Base-by-base conservation (phyloP, 306 rosid genomes). In the Lagenaria siceraria region DNA sequence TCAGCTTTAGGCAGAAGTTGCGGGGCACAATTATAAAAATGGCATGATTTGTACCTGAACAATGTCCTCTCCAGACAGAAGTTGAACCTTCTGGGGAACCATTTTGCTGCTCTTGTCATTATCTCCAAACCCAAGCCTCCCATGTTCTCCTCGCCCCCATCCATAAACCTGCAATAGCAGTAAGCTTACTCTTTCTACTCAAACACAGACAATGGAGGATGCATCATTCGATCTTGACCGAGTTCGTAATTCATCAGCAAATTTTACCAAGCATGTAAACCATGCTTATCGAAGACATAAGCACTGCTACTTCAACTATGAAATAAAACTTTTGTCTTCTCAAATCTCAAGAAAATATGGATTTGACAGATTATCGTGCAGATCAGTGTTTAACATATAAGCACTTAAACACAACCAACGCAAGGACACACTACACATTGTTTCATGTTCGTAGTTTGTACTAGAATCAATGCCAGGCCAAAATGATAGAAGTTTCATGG, bases 71-170 rank as follows among this genome's bases (percentile, higher is more conserved):
- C 94, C 93, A 38, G 88, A 86, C 80, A 96, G 85, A 84, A 96
- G 98, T 77, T 90, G 90, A 89, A 96, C 98, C 85, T 33, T 90
- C 81, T 96, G 98, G 38, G 98, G 99, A 52, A 96, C 85, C 97
- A 96, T 96, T 91, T 96, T 96, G 80, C 98, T 96, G 88, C 99
- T 96, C 83, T 96, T 96, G 74, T 96, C 99, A 80, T 90, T 89
- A 71, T 96, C 99, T 73, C 99, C 98, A 77, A 92, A 90, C 73
- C 99, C 99, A 85, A 96, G 97, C 82, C 99, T 92, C 33, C 99
- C 99, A 76, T 96, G 99, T 54, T 96, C 99, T 36, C 99, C 99
- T 80, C 99, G 86, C 77, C 99, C 99, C 99, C 98, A 96, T 60
- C 99, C 99, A 81, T 91, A 96, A 51, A 96, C 98, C 99, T 96